These are phyloP conservation scores for Jacaranda mimosifolia DNA, from an alignment of 257 asterid genomes.

Conservation along the genomic window DNA sequence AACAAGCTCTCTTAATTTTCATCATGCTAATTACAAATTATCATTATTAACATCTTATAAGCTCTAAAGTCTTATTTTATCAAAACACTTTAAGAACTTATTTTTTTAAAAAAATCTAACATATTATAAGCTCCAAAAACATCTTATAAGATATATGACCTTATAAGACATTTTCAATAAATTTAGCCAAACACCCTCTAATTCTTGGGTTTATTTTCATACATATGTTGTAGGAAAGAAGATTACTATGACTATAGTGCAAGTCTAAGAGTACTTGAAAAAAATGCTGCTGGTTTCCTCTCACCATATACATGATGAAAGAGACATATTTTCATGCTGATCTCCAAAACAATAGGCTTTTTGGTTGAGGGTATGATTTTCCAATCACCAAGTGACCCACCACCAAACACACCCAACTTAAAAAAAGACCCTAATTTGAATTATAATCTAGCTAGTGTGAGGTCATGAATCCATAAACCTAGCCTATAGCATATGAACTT, in stretches of 20 bases:
- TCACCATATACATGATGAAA: background rate
- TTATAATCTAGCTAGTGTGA: conserved; percentile 32
- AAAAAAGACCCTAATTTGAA: conserved; percentile 11
- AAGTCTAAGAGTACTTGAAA: background rate
- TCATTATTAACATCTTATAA: too few species aligned
- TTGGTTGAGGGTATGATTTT: conserved; percentile 22
- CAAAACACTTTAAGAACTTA: too few species aligned
- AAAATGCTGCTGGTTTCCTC: background rate
- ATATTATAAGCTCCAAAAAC: too few species aligned
- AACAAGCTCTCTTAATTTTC: too few species aligned
- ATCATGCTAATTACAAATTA: too few species aligned
- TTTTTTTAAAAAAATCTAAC: too few species aligned
- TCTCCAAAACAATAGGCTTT: conserved; percentile 47
- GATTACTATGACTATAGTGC: background rate
- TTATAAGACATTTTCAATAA: too few species aligned
- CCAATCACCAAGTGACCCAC: conserved; percentile 37
- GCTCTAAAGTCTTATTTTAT: too few species aligned
- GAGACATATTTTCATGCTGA: conserved; percentile 8
- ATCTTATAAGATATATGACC: too few species aligned
- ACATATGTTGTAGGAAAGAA: background rate
- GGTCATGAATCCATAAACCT: conserved; percentile 42
- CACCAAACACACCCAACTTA: conserved; percentile 44
- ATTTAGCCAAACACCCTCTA: too few species aligned
- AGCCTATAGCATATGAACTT: conserved; percentile 18
- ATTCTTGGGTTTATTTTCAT: too few species aligned